Evolutionary conservation across 371 early-diverging fungal genomes (phyloP), one percentile per base, ranked within the genome.

Genomic region (Vittaforma corneae): DNA sequence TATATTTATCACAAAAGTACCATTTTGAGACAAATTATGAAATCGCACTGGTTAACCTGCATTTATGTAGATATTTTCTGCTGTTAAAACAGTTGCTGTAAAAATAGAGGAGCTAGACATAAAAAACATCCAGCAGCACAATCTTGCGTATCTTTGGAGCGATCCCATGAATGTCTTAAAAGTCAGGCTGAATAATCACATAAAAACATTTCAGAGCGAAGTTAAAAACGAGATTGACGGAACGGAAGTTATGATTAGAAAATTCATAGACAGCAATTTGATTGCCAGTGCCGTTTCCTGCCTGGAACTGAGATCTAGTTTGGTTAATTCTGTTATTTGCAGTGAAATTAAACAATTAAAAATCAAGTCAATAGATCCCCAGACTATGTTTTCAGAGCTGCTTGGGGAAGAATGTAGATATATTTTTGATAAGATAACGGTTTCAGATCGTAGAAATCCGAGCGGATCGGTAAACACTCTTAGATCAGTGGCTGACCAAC

Each of bases 111-210:
- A 40, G 24, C 14, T 74, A 20, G 37, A 53, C 35, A 63, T 74
- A n/a, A 63, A 62, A 33, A 71, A 70, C 35, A 59, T 67, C 14
- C 71, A 70, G 33, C 29, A 51, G 1, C 50, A 69, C 26, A 74
- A 62, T 45, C 55, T 61, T 44, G 59, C 71, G 16, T 74, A 60
- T 61, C 35, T 74, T 29, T 74, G 71, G 68, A 46, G 26, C n/a
- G 74, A 74, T 47, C 55, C 62, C 51, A 42, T 55, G 18, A 51
- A 63, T 30, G 18, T 4, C 20, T 29, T 22, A 64, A 38, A 32
- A 14, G 18, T 38, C 22, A 42, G 9, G 29, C 42, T 6, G 38
- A 1, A 0, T 44, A 20, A 35, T 45, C 37, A 68, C 35, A 47
- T 20, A 52, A 24, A 6, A 52, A 53, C 1, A 26, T 58, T 26